Evolutionary conservation across 148 eudicot genomes (phyloP).

Genomic region (Tetragonia tetragonoides): DNA sequence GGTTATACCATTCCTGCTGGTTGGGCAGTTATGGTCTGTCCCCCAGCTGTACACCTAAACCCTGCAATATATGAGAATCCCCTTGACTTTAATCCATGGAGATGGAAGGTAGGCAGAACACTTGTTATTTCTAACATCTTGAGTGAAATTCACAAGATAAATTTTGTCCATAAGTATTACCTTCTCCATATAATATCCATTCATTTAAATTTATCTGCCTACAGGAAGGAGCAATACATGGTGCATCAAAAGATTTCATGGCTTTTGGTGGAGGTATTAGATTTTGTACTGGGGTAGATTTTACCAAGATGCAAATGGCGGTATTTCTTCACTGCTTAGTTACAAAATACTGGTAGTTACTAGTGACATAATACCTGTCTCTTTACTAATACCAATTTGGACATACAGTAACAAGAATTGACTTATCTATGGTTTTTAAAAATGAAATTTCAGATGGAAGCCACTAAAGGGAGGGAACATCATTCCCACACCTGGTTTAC

Average conservation of each 20-base stretch:
- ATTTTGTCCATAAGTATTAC: background rate
- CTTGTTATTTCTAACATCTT: background rate
- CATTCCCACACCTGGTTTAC: constrained; percentile 68
- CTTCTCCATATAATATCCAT: background rate
- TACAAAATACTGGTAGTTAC: too few relatives aligned
- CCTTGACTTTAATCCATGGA: constrained; percentile 73
- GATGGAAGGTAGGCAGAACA: constrained; percentile 67
- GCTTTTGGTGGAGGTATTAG: too few relatives aligned
- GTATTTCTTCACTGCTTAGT: too few relatives aligned
- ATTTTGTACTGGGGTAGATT: too few relatives aligned
- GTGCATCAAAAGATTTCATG: constrained; percentile 24
- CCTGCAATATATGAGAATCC: constrained; percentile 70
- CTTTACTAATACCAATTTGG: too few relatives aligned
- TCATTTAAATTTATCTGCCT: background rate
- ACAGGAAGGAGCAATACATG: constrained; percentile 56
- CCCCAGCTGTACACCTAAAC: constrained; percentile 86
- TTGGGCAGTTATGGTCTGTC: constrained; percentile 95
- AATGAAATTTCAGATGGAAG: constrained; percentile 71
- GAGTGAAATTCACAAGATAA: background rate
- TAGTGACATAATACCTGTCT: too few relatives aligned
- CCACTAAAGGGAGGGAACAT: constrained; percentile 64
- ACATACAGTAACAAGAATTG: background rate
- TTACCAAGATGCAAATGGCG: too few relatives aligned
- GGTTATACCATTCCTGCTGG: constrained; percentile 90
- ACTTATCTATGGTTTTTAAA: too few relatives aligned